Percentiles rank a stretch among this genome's conserved stretches.
Evolutionary conservation across 1,139 yeast genomes (phyloP).

Genomic region (Candida tropicalis): DNA sequence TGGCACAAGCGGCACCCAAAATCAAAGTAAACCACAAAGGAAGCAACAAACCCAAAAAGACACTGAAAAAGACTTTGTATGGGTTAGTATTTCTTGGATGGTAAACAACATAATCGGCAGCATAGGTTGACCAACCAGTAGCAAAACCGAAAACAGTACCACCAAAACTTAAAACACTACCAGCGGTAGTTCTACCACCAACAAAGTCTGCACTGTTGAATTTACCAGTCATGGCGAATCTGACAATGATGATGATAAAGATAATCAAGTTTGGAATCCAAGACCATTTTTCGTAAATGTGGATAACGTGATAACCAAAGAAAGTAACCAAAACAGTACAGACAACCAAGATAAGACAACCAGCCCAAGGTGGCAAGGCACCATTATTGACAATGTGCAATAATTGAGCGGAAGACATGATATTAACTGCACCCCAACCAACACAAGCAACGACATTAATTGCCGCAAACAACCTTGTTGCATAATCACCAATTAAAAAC

Average conservation of each 20-base stretch:
- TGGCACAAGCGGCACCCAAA: slow-evolving; percentile 86
- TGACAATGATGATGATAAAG: slow-evolving; percentile 76
- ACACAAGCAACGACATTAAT: slow-evolving; percentile 84
- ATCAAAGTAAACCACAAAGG: slow-evolving; percentile 77
- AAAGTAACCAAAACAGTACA: slow-evolving; percentile 76
- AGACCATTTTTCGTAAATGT: slow-evolving; percentile 78
- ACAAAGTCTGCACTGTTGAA: slow-evolving; percentile 53
- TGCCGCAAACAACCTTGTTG: slow-evolving; percentile 76
- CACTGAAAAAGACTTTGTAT: slow-evolving; percentile 61
- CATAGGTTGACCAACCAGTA: slow-evolving; percentile 93
- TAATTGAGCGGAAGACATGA: slow-evolving; percentile 86
- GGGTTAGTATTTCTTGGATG: slow-evolving; percentile 66
- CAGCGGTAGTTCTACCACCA: slow-evolving; percentile 68
- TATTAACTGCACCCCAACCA: slow-evolving; percentile 96
- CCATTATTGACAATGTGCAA: slow-evolving; percentile 74
- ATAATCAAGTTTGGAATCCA: slow-evolving; percentile 83
- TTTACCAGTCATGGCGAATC: slow-evolving; percentile 66
- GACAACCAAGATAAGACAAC: slow-evolving; percentile 71
- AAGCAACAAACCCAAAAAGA: slow-evolving; percentile 60
- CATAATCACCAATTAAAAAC: slow-evolving; percentile 73
- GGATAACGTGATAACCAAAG: slow-evolving; percentile 85
- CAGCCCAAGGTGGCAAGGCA: slow-evolving; percentile 88
- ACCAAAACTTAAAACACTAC: slow-evolving; percentile 80
- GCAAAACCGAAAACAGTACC: slow-evolving; percentile 87
- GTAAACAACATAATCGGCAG: slow-evolving; percentile 90